Evolutionary conservation across 2,329 filamentous ascomycete genomes (phyloP).

Genomic region (Beauveria sp.): DNA sequence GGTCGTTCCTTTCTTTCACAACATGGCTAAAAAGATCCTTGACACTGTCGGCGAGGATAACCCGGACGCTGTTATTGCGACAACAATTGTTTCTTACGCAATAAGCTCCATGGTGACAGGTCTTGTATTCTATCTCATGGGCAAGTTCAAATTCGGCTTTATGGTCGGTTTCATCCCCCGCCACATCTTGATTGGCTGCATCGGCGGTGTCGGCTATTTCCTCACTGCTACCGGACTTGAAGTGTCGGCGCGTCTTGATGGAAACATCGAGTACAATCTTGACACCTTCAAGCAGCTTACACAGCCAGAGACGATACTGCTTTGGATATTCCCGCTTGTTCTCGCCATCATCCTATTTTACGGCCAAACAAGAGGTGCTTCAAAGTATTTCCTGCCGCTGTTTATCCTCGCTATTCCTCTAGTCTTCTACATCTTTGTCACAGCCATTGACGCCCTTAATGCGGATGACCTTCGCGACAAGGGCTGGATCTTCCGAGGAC

Average conservation of each 20-base stretch:
- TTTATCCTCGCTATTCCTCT: slow-evolving; percentile 77
- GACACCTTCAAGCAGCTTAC: slow-evolving; percentile 70
- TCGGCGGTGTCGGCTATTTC: slow-evolving; percentile 95
- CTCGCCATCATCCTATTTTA: slow-evolving; percentile 71
- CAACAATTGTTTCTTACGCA: slow-evolving; percentile 86
- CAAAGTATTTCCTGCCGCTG: slow-evolving; percentile 76
- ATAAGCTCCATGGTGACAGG: slow-evolving; percentile 88
- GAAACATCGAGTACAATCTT: slow-evolving; percentile 74
- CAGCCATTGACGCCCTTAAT: slow-evolving; percentile 59
- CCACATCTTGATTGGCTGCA: slow-evolving; percentile 93
- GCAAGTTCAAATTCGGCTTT: slow-evolving; percentile 77
- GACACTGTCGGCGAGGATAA: slow-evolving; percentile 69
- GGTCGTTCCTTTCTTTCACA: slow-evolving; percentile 97
- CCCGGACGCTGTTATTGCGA: slow-evolving; percentile 81
- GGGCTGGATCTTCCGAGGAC: slow-evolving; percentile 90
- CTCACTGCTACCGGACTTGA: slow-evolving; percentile 86
- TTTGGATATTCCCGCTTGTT: slow-evolving; percentile 75
- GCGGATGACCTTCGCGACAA: slow-evolving; percentile 58
- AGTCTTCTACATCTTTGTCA: slow-evolving; percentile 71
- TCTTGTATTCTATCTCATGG: slow-evolving; percentile 84
- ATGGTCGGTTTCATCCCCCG: slow-evolving; percentile 95
- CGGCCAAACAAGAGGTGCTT: slow-evolving; percentile 67
- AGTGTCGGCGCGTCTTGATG: slow-evolving; percentile 81
- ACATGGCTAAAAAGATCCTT: slow-evolving; percentile 90
- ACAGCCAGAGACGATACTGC: slow-evolving; percentile 61